These are phyloP conservation scores for Haemoproteus tartakovskyi DNA, from an alignment of 169 alveolate species.

Conservation along the genomic window DNA sequence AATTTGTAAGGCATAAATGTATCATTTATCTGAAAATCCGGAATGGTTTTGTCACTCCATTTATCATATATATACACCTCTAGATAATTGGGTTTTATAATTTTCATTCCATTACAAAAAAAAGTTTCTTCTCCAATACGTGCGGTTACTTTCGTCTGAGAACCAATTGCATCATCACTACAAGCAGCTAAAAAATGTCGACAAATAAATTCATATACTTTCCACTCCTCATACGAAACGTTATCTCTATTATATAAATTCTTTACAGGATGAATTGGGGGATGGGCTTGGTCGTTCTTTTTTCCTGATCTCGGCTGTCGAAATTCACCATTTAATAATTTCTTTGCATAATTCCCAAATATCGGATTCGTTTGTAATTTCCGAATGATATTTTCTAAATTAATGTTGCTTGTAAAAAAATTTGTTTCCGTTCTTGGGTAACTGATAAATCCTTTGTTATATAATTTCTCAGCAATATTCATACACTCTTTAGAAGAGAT, in stretches of 20 bases:
- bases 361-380: constrained; percentile 73
- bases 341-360: constrained; percentile 91
- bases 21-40: constrained; percentile 33
- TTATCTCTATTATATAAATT: constrained; percentile 76
- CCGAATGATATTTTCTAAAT: constrained; percentile 79
- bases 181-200: constrained; percentile 85
- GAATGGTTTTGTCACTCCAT: constrained; percentile 59
- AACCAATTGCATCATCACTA: constrained; percentile 80
- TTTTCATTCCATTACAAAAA: constrained; percentile 60
- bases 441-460: constrained; percentile 90
- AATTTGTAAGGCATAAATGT: constrained; percentile 28
- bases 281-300: constrained; percentile 98
- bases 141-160: constrained; percentile 71
- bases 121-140: constrained; percentile 32
- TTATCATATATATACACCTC: constrained; percentile 58
- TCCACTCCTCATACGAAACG: constrained; percentile 74
- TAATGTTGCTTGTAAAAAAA: constrained; percentile 87
- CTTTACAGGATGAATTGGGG: constrained; percentile 99
- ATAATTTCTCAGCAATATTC: constrained; percentile 95
- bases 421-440: constrained; percentile 99
- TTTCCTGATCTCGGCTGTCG: constrained; percentile 86
- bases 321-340: constrained; percentile 55
- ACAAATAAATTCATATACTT: constrained; percentile 80
- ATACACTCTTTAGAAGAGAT: constrained; percentile 88
- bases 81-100: constrained; percentile 40